Evolutionary conservation across 305 asterid genomes (phyloP), one percentile per base, ranked within the genome.

Genomic region (Fraxinus platypoda): DNA sequence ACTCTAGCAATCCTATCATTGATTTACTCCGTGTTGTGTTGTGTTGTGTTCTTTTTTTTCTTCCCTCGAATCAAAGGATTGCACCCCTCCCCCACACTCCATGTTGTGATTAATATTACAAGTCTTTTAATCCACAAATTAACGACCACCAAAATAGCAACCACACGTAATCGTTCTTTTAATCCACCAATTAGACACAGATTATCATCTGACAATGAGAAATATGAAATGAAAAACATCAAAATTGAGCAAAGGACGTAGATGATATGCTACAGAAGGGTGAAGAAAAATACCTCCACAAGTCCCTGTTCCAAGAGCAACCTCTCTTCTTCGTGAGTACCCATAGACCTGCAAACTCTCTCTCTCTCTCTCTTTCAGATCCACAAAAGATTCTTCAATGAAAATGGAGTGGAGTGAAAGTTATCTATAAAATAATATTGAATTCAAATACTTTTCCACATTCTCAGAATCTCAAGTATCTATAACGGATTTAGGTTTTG

Each of bases 241-340:
- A 34, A 59, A 25, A 64, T 3, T 9, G 31, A 25, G 41, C 37
- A 15, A 72, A 59, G 23, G 34, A 80, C 19, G 72, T 82, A 0
- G 73, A 46, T 30, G 31, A 74, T 11, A 54, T 62, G 1, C 13
- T 41, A 64, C 13, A 57, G 0, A 46, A 43, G 49, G 12, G n/a
- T 2, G 71, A 83, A 66, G n/a, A 71, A 52, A 66, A 17, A 76
- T 13, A 87, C 92, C 94, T 87, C 84, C 25, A 73, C 82, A 46
- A 74, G 80, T 82, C 90, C 89, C 13, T 87, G 89, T 83, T 90
- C 94, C n/a, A 90, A 81, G 46, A 90, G 91, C 87, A 85, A 79
- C 3, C 90, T 82, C 74, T 87, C 89, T 80, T 90, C 91, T 84
- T 90, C 92, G 21, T 28, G 74, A 6, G 38, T 68, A 68, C 74